Percentiles rank a stretch among this genome's conserved stretches.
Evolutionary conservation across 805 yeast genomes (phyloP).

Genomic region (Metschnikowia henanensis): DNA sequence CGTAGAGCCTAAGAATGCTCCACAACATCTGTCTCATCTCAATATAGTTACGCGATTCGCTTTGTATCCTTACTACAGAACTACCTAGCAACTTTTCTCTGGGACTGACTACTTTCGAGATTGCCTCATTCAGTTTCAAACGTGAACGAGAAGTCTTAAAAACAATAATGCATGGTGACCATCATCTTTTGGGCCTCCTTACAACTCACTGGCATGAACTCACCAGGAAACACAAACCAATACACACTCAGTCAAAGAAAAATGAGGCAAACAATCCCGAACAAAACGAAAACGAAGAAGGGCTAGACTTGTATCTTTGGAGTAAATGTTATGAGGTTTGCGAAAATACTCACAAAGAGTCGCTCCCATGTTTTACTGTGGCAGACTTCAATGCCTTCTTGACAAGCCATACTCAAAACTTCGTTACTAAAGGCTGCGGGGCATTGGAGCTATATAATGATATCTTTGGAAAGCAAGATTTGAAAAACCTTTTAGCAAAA

Average conservation of each 20-base stretch:
- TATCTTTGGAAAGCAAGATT: slow-evolving; percentile 9
- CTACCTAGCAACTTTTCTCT: too few relatives aligned
- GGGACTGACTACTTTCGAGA: too few relatives aligned
- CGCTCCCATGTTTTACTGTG: slow-evolving; percentile 13
- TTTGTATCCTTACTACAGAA: too few relatives aligned
- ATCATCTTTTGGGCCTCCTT: slow-evolving; percentile 8
- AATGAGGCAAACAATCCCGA: neutral
- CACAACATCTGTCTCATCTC: too few relatives aligned
- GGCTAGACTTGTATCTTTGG: slow-evolving; percentile 8
- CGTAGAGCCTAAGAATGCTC: too few relatives aligned
- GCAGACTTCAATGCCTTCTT: slow-evolving; percentile 14
- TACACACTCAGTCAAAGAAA: neutral
- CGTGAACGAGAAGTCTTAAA: neutral
- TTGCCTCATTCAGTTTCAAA: too few relatives aligned
- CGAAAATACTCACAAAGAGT: slow-evolving; percentile 2
- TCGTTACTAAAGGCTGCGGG: slow-evolving; percentile 7
- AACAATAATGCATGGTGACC: slow-evolving; percentile 5
- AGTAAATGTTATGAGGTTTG: slow-evolving; percentile 9
- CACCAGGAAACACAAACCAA: slow-evolving; percentile 5
- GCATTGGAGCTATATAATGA: slow-evolving; percentile 12
- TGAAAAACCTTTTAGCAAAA: neutral
- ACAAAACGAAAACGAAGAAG: neutral
- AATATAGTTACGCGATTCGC: too few relatives aligned
- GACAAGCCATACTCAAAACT: slow-evolving; percentile 5
- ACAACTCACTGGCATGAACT: slow-evolving; percentile 10